phyloP scores from a whole-genome alignment of 78 protist genomes.

The Guillardia theta region DNA sequence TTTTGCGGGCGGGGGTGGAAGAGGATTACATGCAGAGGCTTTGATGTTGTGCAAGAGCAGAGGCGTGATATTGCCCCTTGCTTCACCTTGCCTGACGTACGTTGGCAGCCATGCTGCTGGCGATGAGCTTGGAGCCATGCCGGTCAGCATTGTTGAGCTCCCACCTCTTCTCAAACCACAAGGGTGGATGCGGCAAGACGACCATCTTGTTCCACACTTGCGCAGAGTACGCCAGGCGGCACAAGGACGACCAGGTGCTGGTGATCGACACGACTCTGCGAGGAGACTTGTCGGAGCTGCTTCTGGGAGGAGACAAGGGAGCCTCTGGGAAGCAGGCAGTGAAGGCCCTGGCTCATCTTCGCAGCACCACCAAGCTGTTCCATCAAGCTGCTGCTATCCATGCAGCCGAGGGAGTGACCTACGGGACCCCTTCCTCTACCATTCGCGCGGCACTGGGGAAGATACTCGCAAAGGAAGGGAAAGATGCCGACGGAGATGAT shows the following conservation, averaged over 20 bases:
- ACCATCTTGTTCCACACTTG: background rate
- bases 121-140: too few relatives aligned
- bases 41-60: too few relatives aligned
- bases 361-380: background rate
- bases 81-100: too few relatives aligned
- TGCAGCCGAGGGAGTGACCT: background rate
- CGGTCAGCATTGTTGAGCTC: background rate
- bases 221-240: background rate
- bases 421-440: background rate
- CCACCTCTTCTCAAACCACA: background rate
- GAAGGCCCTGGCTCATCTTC: background rate
- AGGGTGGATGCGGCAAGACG: slow-evolving; percentile 8
- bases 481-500: background rate
- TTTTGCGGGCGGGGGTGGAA: too few relatives aligned
- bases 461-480: background rate
- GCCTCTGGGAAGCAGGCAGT: background rate
- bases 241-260: background rate
- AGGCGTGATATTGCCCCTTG: too few relatives aligned
- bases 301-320: slow-evolving; percentile 3
- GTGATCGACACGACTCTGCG: slow-evolving; percentile 2
- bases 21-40: too few relatives aligned
- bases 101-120: too few relatives aligned
- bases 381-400: background rate
- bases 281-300: background rate
- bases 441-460: background rate